Evolutionary conservation across 2,329 filamentous ascomycete genomes (phyloP), one percentile per base, ranked within the genome.

Genomic region (Penicillium sp.): DNA sequence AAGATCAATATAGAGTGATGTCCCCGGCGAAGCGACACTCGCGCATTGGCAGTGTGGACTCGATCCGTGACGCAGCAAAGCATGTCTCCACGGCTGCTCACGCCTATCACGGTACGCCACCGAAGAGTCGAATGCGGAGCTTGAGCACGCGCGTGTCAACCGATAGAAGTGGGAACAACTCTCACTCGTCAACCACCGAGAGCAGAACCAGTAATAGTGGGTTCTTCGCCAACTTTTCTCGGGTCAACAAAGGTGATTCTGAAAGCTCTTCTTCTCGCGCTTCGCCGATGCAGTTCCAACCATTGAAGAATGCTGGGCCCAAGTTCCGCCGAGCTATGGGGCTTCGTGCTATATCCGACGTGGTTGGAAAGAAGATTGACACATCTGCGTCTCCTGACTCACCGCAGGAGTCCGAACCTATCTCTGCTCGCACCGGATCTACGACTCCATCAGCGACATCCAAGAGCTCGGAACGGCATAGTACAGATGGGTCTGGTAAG

Each of bases 301-400:
- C 77, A 42, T 78, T 64, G 72, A 83, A 68, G 70, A 86, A 65
- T 83, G 85, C 84, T 66, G 87, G 61, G 72, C 82, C 78, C 32
- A 82, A 76, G 62, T 84, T 82, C 60, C 79, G 80, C 52, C 81
- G 80, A 55, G 80, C 81, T 23, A 83, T 86, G 42, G 90, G 91
- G n/a, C 80, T 96, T 54, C 82, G 93, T 60, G 88, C 91, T 15
- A 90, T 92, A 51, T 97, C 93, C 4, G 93, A 97, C 68, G 79
- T 82, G 21, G 79, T 84, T 18, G 81, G 84, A 56, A 84, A 81
- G 68, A 74, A 77, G n/a, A 59, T 69, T 21, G 73, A 76, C 21
- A 74, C 68, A 29, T 74, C 79, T 13, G 74, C 71, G 16, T 68
- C 72, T 15, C 68, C 73, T 21, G 67, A 72, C 3, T 79, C 78